Evolutionary conservation across 495 filamentous ascomycete species (phyloP).

Genomic region (Podospora australis): DNA sequence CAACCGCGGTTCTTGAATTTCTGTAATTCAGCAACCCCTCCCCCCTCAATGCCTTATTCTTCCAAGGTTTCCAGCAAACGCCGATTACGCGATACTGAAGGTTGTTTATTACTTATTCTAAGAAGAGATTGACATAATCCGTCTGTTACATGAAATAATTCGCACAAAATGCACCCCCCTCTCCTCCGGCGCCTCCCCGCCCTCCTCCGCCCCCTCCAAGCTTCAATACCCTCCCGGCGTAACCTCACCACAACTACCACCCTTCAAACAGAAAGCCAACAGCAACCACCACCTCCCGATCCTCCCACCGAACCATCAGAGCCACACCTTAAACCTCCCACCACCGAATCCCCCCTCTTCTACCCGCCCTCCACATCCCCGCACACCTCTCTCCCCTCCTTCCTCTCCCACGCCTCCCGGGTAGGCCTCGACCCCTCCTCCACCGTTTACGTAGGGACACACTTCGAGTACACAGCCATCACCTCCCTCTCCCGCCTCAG

Average conservation of each 20-base stretch:
- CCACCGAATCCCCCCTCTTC: conserved; percentile 26
- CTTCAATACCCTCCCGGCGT: not conserved
- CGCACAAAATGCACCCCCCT: conserved; percentile 2
- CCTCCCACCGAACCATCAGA: not conserved
- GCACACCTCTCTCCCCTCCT: conserved; percentile 64
- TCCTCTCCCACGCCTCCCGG: conserved; percentile 62
- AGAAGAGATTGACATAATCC: no score
- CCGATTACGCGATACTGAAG: no score
- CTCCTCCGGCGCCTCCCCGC: not conserved
- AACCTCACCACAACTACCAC: not conserved
- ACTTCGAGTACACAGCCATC: conserved; percentile 66
- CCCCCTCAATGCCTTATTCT: no score
- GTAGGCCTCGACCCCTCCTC: conserved; percentile 43
- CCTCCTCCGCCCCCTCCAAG: not conserved
- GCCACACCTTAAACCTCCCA: not conserved
- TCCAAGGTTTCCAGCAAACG: no score
- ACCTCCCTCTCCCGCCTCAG: conserved; percentile 52
- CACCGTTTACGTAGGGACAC: conserved; percentile 58
- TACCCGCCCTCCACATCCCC: conserved; percentile 40
- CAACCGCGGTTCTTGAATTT: no score
- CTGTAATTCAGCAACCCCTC: no score
- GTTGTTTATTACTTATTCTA: no score
- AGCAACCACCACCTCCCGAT: not conserved
- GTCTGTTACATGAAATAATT: no score
- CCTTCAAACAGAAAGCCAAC: not conserved